Percentiles rank a stretch among this genome's conserved stretches.
Conservation (phyloP, 352 stramenopile species). For the Aphanomyces astaci region DNA sequence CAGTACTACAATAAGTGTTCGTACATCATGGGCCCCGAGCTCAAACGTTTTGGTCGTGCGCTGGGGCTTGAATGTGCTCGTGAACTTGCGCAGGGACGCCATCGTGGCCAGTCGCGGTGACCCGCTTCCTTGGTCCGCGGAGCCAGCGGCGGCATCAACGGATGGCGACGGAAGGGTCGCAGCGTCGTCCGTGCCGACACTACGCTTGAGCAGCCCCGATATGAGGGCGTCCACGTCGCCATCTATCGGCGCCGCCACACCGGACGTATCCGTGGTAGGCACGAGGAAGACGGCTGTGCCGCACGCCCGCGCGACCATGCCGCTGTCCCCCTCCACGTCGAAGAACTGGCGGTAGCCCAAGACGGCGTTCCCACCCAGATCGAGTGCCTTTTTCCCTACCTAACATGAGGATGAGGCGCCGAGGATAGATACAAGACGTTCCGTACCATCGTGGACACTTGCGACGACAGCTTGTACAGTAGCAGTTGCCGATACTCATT, state of each 20-base stretch:
- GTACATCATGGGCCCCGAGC: constrained; percentile 19
- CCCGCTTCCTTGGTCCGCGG: neutral
- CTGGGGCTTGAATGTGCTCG: neutral
- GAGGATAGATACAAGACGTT: constrained; percentile 24
- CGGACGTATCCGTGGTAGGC: constrained; percentile 50
- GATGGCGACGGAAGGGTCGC: neutral
- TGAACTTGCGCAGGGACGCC: constrained; percentile 3
- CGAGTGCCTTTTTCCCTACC: constrained; percentile 94
- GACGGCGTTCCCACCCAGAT: constrained; percentile 96
- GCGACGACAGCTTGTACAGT: constrained; percentile 91
- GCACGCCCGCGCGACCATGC: constrained; percentile 93
- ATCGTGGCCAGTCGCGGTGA: constrained; percentile 11
- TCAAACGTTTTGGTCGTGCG: constrained; percentile 19
- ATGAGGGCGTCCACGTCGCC: constrained; percentile 6
- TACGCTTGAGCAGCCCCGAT: constrained; percentile 12
- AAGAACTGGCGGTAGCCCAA: constrained; percentile 98
- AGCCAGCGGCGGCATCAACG: neutral
- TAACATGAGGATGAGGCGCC: constrained; percentile 42
- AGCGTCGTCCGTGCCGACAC: neutral
- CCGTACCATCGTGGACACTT: constrained; percentile 59
- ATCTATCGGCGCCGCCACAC: constrained; percentile 10
- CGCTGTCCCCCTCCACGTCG: constrained; percentile 97
- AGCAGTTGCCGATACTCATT: constrained; percentile 95
- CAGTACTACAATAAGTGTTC: too few relatives aligned
- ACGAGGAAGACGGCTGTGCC: constrained; percentile 87